Percentiles rank a stretch among this genome's conserved stretches.
phyloP scores from a whole-genome alignment of 2,329 filamentous ascomycete species.

The Alternaria alternata region DNA sequence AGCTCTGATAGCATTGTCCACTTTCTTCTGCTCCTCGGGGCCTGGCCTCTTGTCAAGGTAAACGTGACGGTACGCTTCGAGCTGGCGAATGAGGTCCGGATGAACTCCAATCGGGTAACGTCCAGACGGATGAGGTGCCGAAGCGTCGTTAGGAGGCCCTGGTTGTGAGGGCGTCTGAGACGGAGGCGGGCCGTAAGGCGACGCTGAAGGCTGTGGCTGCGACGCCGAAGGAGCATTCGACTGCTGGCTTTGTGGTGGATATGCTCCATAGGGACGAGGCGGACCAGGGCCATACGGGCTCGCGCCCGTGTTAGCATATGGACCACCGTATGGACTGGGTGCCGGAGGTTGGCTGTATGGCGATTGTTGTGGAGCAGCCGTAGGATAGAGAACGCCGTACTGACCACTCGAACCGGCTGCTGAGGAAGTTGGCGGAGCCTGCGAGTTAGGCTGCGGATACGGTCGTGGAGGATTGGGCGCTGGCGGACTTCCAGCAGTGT shows the following conservation, averaged over 20 bases:
- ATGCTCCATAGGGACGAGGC: constrained; percentile 40
- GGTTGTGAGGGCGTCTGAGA: constrained; percentile 16
- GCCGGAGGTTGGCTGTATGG: constrained; percentile 30
- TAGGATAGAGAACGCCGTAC: constrained; percentile 48
- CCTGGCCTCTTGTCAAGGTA: constrained; percentile 38
- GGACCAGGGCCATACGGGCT: constrained; percentile 40
- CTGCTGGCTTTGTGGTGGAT: constrained; percentile 33
- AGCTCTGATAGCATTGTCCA: constrained; percentile 46
- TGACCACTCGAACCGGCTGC: constrained; percentile 37
- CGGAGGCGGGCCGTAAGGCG: constrained; percentile 21
- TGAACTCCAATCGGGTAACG: constrained; percentile 42
- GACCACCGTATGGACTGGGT: constrained; percentile 39
- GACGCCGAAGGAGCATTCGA: constrained; percentile 22
- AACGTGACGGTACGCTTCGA: constrained; percentile 45
- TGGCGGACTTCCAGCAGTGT: constrained; percentile 36
- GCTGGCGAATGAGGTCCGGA: constrained; percentile 40
- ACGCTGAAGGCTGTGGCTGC: constrained; percentile 16
- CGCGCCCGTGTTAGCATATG: constrained; percentile 39
- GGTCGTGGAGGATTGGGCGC: constrained; percentile 39
- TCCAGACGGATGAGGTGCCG: constrained; percentile 33
- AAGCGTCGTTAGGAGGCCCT: constrained; percentile 10
- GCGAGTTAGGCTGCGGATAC: constrained; percentile 39
- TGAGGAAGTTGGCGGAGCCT: constrained; percentile 33
- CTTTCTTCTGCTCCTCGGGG: constrained; percentile 37
- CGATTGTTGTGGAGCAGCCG: constrained; percentile 35